Evolutionary conservation across 2,329 filamentous ascomycete species (phyloP).

Genomic region (Akanthomyces muscarius): DNA sequence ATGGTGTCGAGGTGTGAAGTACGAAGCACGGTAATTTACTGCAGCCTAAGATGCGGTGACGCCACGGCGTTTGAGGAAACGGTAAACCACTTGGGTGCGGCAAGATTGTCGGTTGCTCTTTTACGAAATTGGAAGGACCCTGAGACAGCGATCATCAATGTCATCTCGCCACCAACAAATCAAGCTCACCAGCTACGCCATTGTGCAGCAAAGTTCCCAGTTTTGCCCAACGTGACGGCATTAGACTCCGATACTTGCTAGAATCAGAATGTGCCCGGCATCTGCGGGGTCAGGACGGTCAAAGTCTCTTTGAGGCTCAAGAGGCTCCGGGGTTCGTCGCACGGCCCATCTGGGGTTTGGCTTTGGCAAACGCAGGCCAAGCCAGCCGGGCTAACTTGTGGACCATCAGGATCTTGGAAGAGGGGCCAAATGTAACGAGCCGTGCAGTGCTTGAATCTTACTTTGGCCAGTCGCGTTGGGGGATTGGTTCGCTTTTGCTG

Average conservation of each 20-base stretch:
- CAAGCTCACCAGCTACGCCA: slow-evolving; percentile 3
- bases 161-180: slow-evolving; percentile 10
- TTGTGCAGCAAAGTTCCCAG: slow-evolving; percentile 11
- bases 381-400: background rate
- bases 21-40: background rate
- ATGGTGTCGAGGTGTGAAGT: background rate
- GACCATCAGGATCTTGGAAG: slow-evolving; percentile 7
- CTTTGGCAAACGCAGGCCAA: background rate
- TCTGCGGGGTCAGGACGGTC: background rate
- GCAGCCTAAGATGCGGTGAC: background rate
- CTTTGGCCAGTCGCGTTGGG: background rate
- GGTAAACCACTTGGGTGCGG: background rate
- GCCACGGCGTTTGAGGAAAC: background rate
- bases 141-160: slow-evolving; percentile 4
- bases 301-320: slow-evolving; percentile 1
- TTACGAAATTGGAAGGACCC: slow-evolving; percentile 13
- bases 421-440: slow-evolving; percentile 19
- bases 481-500: background rate
- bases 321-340: slow-evolving; percentile 13
- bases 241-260: background rate
- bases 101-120: background rate
- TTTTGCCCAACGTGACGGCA: slow-evolving; percentile 1
- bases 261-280: background rate
- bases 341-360: slow-evolving; percentile 8
- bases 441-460: background rate